A percentile compares a stretch with the other conserved stretches of the same genome.
These are phyloP conservation scores for Teunomyces atbi DNA, from an alignment of 805 yeast species.

Conservation along the genomic window DNA sequence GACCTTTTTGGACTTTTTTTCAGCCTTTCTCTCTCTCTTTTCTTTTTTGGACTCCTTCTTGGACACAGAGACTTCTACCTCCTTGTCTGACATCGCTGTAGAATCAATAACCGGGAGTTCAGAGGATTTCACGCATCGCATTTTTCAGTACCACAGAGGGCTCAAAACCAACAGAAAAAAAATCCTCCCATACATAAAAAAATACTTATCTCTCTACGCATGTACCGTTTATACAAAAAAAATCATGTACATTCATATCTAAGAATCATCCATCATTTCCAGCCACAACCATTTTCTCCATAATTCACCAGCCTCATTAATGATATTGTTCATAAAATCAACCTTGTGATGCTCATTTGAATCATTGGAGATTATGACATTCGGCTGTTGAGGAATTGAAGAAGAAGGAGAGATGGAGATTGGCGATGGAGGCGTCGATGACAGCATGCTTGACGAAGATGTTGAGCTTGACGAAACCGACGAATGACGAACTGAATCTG, in stretches of 20 bases:
- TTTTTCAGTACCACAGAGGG: neutral
- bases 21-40: constrained; percentile 23
- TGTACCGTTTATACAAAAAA: neutral
- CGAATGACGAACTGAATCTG: neutral
- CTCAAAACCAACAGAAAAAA: neutral
- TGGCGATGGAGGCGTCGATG: constrained; percentile 14
- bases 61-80: constrained; percentile 1
- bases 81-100: neutral
- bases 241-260: constrained; percentile 1
- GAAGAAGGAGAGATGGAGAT: constrained; percentile 7
- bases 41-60: constrained; percentile 18
- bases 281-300: constrained; percentile 80
- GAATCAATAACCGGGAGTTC: neutral
- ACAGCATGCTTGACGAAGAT: constrained; percentile 10
- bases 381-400: constrained; percentile 6
- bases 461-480: constrained; percentile 2
- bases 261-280: constrained; percentile 36
- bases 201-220: neutral
- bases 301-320: constrained; percentile 78
- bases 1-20: constrained; percentile 31
- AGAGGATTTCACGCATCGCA: constrained; percentile 5
- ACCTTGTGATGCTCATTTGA: constrained; percentile 42
- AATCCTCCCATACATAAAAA: constrained; percentile 3
- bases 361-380: constrained; percentile 29
- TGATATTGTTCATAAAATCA: constrained; percentile 69